Conservation (phyloP, 306 rosid species). For the Phaseolus lunatus region DNA sequence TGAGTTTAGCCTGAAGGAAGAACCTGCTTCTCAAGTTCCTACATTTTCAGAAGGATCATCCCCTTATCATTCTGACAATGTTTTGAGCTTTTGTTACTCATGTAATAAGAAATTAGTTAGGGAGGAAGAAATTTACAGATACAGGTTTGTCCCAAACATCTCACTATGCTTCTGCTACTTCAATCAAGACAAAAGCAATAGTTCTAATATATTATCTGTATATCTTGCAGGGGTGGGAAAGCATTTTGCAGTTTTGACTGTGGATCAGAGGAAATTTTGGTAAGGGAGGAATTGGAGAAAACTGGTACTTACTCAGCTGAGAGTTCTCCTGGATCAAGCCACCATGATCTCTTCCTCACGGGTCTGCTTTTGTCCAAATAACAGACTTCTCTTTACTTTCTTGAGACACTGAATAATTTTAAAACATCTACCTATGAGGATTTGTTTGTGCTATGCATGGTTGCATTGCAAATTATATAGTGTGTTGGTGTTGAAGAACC, state of each 20-base stretch:
- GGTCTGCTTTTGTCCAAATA: constrained; percentile 57
- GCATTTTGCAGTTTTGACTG: constrained; percentile 74
- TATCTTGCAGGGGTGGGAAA: constrained; percentile 62
- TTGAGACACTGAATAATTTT: constrained; percentile 40
- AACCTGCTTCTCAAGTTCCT: constrained; percentile 46
- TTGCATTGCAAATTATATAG: constrained; percentile 42
- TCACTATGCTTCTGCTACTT: constrained; percentile 7
- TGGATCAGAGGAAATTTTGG: constrained; percentile 54
- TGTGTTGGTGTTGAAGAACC: constrained; percentile 46
- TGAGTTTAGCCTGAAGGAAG: constrained; percentile 58
- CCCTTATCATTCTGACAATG: constrained; percentile 39
- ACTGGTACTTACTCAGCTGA: constrained; percentile 46
- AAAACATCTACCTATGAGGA: constrained; percentile 53
- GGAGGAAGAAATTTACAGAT: constrained; percentile 53
- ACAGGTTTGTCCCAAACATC: constrained; percentile 62
- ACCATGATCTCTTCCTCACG: constrained; percentile 68
- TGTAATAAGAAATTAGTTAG: constrained; percentile 65
- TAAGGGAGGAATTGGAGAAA: constrained; percentile 58
- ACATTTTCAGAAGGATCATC: constrained; percentile 45
- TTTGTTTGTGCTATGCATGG: constrained; percentile 60
- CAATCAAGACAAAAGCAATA: constrained; percentile 11
- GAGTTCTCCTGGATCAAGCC: constrained; percentile 69
- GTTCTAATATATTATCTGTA: constrained; percentile 23
- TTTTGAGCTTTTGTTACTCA: constrained; percentile 55
- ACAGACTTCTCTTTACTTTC: constrained; percentile 38